phyloP scores from a whole-genome alignment of 2,329 filamentous ascomycete genomes.

The Daldinia sp. region DNA sequence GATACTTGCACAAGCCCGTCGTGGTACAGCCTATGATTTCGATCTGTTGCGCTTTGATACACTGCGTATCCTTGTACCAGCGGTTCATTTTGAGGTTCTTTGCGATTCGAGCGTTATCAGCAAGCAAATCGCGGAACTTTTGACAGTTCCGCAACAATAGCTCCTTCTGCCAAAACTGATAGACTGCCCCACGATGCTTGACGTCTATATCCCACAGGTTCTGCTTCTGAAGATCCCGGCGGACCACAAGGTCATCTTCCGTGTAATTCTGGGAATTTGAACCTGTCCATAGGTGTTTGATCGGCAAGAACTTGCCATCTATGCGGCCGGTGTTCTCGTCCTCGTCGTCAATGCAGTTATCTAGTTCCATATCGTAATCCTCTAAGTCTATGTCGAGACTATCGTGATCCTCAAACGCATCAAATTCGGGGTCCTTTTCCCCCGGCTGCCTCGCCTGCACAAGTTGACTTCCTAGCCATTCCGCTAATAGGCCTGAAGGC shows the following conservation, averaged over 20 bases:
- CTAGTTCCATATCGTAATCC: conserved; percentile 60
- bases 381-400: conserved; percentile 70
- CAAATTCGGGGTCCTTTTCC: conserved; percentile 47
- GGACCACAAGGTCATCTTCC: conserved; percentile 50
- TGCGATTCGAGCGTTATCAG: conserved; percentile 63
- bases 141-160: conserved; percentile 62
- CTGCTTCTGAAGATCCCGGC: conserved; percentile 53
- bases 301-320: conserved; percentile 57
- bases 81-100: conserved; percentile 66
- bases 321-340: conserved; percentile 57
- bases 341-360: conserved; percentile 53
- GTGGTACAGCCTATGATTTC: conserved; percentile 77
- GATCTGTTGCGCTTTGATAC: conserved; percentile 54
- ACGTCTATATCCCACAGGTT: conserved; percentile 72
- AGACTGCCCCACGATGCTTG: conserved; percentile 71
- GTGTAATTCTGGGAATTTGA: conserved; percentile 44
- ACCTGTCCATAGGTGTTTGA: conserved; percentile 59
- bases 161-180: conserved; percentile 70
- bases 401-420: conserved; percentile 56
- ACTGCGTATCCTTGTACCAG: conserved; percentile 67
- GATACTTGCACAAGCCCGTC: conserved; percentile 84
- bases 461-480: conserved; percentile 69
- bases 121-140: conserved; percentile 63
- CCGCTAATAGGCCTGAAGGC: conserved; percentile 56
- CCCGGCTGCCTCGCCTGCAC: conserved; percentile 46